Evolutionary conservation across 148 eudicot genomes (phyloP).

Genomic region (Talinum fruticosum): DNA sequence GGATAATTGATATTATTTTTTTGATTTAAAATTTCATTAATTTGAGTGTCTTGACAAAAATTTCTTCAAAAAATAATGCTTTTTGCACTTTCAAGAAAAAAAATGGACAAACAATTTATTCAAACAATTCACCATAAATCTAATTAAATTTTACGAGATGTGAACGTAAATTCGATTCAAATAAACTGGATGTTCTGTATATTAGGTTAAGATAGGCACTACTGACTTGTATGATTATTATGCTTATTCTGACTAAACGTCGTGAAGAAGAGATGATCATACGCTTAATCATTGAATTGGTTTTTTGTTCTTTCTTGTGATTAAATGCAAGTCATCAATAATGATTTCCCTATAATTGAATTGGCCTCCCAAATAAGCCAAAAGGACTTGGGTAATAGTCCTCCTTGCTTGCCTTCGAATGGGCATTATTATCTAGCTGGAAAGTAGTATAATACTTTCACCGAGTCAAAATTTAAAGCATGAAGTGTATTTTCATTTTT

Average conservation of each 20-base stretch:
- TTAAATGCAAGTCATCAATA: constrained; percentile 9
- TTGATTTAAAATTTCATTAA: too few species aligned
- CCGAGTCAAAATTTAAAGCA: too few species aligned
- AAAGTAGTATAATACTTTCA: too few species aligned
- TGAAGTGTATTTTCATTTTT: too few species aligned
- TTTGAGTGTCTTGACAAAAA: too few species aligned
- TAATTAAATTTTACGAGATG: background rate
- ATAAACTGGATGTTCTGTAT: background rate
- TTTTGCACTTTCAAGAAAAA: too few species aligned
- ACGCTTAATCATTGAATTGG: constrained; percentile 26
- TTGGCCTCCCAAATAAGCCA: constrained; percentile 16
- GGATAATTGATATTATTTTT: background rate
- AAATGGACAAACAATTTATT: too few species aligned
- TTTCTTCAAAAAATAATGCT: too few species aligned
- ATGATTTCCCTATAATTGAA: background rate
- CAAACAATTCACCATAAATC: too few species aligned
- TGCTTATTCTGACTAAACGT: constrained; percentile 18
- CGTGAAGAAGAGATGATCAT: constrained; percentile 17
- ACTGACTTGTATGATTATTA: background rate
- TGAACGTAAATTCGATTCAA: background rate
- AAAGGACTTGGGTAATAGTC: constrained; percentile 14
- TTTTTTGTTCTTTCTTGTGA: constrained; percentile 16
- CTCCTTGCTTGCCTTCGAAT: background rate
- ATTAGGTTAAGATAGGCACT: background rate
- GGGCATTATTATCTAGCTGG: background rate